These are phyloP conservation scores for Fraxinus cuspidata DNA, from an alignment of 257 asterid species.

Conservation along the genomic window DNA sequence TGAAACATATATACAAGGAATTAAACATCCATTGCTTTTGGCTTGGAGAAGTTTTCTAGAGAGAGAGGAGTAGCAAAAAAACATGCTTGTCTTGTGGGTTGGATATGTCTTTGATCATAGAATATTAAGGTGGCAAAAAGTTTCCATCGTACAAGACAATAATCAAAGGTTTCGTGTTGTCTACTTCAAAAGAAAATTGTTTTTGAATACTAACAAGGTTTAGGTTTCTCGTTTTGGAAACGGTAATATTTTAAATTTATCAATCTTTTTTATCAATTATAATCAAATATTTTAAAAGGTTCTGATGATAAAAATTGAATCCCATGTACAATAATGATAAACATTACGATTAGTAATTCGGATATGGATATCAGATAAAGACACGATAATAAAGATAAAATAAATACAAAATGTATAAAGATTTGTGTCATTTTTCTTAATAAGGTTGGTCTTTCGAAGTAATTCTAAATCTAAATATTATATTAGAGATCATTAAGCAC, in stretches of 20 bases:
- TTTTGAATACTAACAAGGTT: not conserved
- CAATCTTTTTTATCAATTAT: not conserved
- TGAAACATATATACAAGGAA: not conserved
- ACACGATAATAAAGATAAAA: too few relatives aligned
- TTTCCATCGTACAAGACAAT: not conserved
- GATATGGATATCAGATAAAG: too few relatives aligned
- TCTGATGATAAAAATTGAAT: too few relatives aligned
- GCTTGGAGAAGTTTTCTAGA: conserved; percentile 13
- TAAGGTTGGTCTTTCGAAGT: too few relatives aligned
- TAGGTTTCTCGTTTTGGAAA: not conserved
- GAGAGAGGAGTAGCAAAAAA: not conserved
- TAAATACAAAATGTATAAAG: too few relatives aligned
- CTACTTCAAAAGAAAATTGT: conserved; percentile 16
- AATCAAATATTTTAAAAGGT: not conserved
- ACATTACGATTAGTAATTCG: too few relatives aligned
- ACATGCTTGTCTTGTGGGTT: conserved; percentile 27
- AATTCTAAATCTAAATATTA: too few relatives aligned
- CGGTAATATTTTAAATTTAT: not conserved
- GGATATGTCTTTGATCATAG: conserved; percentile 6
- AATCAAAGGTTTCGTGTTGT: conserved; percentile 20
- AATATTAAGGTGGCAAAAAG: conserved; percentile 10
- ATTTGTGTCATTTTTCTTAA: too few relatives aligned
- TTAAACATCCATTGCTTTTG: conserved; percentile 10
- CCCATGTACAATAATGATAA: too few relatives aligned
- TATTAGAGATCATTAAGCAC: too few relatives aligned